Conservation (phyloP, 257 asterid species). For the Salvia miltiorrhiza region DNA sequence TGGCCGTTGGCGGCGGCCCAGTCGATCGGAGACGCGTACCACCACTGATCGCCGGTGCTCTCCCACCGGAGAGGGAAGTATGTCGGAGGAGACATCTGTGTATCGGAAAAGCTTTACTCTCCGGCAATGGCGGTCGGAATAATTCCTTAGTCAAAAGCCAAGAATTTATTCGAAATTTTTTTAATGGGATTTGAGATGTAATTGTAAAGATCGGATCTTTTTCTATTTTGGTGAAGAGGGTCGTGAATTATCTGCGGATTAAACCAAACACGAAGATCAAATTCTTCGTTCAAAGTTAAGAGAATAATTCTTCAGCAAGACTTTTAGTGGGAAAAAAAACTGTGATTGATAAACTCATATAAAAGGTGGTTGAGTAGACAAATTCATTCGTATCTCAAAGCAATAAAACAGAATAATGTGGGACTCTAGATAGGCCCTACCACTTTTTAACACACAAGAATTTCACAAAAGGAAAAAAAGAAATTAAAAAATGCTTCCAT, state of each 20-base stretch:
- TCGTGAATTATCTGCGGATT: neutral
- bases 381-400: conserved; percentile 10
- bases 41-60: conserved; percentile 99
- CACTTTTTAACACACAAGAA: neutral
- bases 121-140: neutral
- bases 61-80: conserved; percentile 97
- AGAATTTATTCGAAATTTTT: too few species aligned
- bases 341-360: neutral
- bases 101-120: too few species aligned
- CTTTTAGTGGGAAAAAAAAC: conserved; percentile 3
- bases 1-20: conserved; percentile 98
- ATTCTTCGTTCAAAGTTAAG: neutral
- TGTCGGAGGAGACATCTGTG: conserved; percentile 53
- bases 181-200: too few species aligned
- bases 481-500: too few species aligned
- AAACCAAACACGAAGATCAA: neutral
- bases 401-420: conserved; percentile 11
- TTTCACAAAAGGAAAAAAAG: too few species aligned
- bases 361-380: neutral
- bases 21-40: conserved; percentile 97
- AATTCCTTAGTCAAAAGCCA: too few species aligned
- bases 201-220: neutral
- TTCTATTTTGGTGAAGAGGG: neutral
- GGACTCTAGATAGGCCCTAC: conserved; percentile 9
- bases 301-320: neutral